Base-by-base conservation (phyloP, 1,139 yeast species). In the Sugiyamaella japonica region DNA sequence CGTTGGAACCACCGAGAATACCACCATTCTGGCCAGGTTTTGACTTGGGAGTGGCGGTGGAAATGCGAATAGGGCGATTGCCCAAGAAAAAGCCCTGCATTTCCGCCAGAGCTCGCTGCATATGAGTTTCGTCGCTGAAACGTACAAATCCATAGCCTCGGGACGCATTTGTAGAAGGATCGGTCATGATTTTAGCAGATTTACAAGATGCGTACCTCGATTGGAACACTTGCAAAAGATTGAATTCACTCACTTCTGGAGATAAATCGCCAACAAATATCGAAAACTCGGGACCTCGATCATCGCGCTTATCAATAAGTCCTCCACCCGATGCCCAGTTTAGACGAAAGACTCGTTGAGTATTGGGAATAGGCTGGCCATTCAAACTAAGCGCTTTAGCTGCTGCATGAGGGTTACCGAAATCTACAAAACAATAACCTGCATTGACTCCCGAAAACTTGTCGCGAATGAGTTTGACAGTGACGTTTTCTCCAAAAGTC, bases 131-230 rank as follows among this genome's bases (percentile, higher is more conserved):
- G 55, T 81, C 80, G 43, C 80, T 74, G 69, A 91, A 89, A 58
- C 96, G 79, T n/a, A 90, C 93, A 71, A 91, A 90, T 1, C 97
- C 98, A 72, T 88, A 89, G 40, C 97, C 95, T 63, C 93, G 82
- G 2, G 96, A 85, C 20, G 79, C 76, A 15, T 86, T 87, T 1
- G 95, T 82, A 20, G 79, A 76, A 2, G 89, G 85, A 68, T 91
- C 97, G 3, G 84, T 75, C 93, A 90, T 89, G 55, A 91, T 88
- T 66, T 90, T 85, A 23, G 88, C 96, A 47, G 91, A 89, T 63
- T 87, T 84, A 52, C 91, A 85, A 37, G 91, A 84, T 7, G 86
- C 83, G 70, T 81, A 90, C 56, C 82, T 79, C 15, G 82, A 74
- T 66, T 85, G 89, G 72, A 91, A 90, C 44, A 82, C 73, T 43